phyloP scores from a whole-genome alignment of 306 rosid species.

The Vigna unguiculata region DNA sequence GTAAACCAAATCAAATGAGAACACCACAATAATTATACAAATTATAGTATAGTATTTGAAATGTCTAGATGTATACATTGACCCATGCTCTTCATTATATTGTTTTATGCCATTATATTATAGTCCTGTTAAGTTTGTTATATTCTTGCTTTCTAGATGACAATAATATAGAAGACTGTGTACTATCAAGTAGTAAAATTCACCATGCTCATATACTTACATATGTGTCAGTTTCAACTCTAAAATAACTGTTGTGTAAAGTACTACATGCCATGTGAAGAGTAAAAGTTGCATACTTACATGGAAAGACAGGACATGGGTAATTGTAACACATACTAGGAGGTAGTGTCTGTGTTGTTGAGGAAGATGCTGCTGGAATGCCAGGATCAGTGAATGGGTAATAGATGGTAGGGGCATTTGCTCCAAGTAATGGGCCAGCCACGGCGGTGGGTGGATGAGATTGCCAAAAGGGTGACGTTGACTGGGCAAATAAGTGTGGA shows the following conservation, averaged over 20 bases:
- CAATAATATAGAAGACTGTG: not conserved
- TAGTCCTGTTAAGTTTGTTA: not conserved
- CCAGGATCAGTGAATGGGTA: not conserved
- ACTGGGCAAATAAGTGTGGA: constrained; percentile 46
- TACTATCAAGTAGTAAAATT: not conserved
- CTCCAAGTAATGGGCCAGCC: constrained; percentile 36
- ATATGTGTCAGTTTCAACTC: not conserved
- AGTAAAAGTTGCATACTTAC: constrained; percentile 45
- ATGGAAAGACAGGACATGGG: constrained; percentile 54
- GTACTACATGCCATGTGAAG: constrained; percentile 16
- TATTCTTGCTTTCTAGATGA: not conserved
- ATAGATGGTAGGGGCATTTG: constrained; percentile 39
- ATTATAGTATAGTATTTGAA: not conserved
- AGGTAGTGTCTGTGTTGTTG: constrained; percentile 43
- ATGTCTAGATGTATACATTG: not conserved
- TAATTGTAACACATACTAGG: constrained; percentile 55
- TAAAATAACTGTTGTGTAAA: not conserved
- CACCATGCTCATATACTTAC: not conserved
- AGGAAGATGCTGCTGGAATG: constrained; percentile 42
- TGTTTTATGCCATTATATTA: not conserved
- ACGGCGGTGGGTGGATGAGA: constrained; percentile 38
- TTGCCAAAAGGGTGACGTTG: constrained; percentile 55
- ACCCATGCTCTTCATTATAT: not conserved
- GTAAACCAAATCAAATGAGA: not conserved
- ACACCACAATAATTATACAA: not conserved